A percentile compares a stretch with the other conserved stretches of the same genome.
Conservation (phyloP, 1,139 yeast genomes). For the Barnettozyma hawaiiensis region DNA sequence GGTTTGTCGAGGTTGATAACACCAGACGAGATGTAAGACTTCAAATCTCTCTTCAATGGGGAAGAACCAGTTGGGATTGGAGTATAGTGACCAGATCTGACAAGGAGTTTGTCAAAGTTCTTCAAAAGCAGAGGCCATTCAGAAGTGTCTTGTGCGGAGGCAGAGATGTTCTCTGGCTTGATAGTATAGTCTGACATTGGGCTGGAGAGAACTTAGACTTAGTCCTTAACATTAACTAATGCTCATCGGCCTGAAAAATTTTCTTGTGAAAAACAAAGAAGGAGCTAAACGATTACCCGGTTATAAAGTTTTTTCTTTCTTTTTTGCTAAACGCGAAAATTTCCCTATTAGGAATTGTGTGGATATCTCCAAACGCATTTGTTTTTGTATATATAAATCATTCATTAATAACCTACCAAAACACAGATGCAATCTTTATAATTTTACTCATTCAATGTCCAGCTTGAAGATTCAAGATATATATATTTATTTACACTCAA, state of each 20-base stretch:
- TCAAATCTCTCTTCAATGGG: conserved; percentile 90
- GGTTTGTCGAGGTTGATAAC: conserved; percentile 97
- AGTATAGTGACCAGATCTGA: conserved; percentile 94
- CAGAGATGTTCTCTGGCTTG: conserved; percentile 82
- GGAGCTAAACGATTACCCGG: conserved; percentile 6
- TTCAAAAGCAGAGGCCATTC: conserved; percentile 94
- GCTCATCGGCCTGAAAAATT: conserved; percentile 8
- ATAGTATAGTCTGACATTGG: conserved; percentile 63
- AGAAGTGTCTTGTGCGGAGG: conserved; percentile 72
- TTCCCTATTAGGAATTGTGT: not conserved
- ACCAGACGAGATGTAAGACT: conserved; percentile 87
- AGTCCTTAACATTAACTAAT: not conserved
- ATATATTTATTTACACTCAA: not conserved
- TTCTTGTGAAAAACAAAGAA: not conserved
- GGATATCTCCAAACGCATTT: no score
- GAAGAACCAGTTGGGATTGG: conserved; percentile 95
- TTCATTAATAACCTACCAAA: no score
- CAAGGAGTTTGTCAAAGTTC: conserved; percentile 88
- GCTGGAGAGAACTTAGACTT: not conserved
- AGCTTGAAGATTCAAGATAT: not conserved
- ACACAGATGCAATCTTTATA: no score
- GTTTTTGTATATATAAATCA: no score
- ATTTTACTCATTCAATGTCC: no score
- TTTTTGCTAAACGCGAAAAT: not conserved
- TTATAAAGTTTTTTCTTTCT: not conserved